Evolutionary conservation across 139 green algal species (phyloP), one percentile per base, ranked within the genome.

Genomic region (Chlamydomonas applanata): DNA sequence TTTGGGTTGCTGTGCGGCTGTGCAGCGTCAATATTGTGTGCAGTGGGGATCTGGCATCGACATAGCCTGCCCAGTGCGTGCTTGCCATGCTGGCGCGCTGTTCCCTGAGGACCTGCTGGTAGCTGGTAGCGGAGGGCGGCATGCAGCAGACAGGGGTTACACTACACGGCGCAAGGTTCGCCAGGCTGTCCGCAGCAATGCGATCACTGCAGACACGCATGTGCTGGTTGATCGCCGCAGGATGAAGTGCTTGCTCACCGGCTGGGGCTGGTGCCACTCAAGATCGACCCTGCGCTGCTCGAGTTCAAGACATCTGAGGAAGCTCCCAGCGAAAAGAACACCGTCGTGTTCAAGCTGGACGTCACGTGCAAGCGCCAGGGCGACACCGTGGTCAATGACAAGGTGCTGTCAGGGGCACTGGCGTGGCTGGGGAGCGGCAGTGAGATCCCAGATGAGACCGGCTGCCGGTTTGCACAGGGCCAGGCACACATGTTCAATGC

Each of bases 241-340:
- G 91, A 97, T 78, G 93, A 98, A 80, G 88, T 99, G 67, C 71
- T 99, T 22, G 82, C 91, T 2, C 96, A 99, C 72, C 80, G 96
- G 0, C 85, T 99, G 49, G 96, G 96, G 29, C 78, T 99, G 34
- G 83, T 99, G 25, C 96, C 96, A 0, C 79, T 99, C 0, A 54
- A 69, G 4, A 82, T 94, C 0, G 91, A 98, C 83, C 91, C 96
- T 2, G 71, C 77, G 16, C 72, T 90, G 4, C 92, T 99, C 30
- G 81, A 94, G 34, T 88, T 74, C 75, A 92, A 88, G 62, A 70
- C 76, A 72, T 67, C 72, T 67, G 80, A 83, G 53, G 88, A 73
- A 34, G 74, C 80, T 0, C 70, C 86, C 17, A 89, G 72, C 62
- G 86, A 94, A 71, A 85, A 77, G 63, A 92, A 92, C 81, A 91